Percentiles rank a stretch among this genome's conserved stretches.
These are phyloP conservation scores for Psidium friedrichsthalianum DNA, from an alignment of 345 rosid species.

Conservation along the genomic window DNA sequence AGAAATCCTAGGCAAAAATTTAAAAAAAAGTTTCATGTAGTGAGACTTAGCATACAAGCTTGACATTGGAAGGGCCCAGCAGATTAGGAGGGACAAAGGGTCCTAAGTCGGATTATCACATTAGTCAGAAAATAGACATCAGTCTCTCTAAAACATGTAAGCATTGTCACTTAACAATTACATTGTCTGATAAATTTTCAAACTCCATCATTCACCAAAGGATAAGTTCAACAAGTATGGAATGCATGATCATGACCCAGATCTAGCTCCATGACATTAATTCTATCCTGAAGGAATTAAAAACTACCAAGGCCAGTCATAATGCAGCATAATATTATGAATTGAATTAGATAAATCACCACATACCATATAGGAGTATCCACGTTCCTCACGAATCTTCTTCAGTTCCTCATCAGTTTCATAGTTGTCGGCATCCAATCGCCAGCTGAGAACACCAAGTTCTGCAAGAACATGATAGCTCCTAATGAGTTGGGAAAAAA, in stretches of 20 bases:
- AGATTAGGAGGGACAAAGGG: not conserved
- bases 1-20: slow-evolving; percentile 23
- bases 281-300: not conserved
- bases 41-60: not conserved
- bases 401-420: slow-evolving; percentile 82
- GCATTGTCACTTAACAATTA: not conserved
- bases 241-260: not conserved
- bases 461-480: slow-evolving; percentile 18
- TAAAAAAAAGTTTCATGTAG: not conserved
- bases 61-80: not conserved
- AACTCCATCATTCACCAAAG: not conserved
- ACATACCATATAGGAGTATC: slow-evolving; percentile 83
- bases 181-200: not conserved
- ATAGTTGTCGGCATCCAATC: slow-evolving; percentile 78
- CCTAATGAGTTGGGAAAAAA: not conserved
- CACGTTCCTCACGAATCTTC: slow-evolving; percentile 77
- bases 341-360: not conserved
- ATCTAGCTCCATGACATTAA: not conserved
- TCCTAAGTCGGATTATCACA: not conserved
- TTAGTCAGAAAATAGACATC: not conserved
- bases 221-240: not conserved
- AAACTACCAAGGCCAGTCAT: not conserved
- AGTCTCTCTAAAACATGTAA: not conserved
- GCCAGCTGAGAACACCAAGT: slow-evolving; percentile 90
- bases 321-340: not conserved